A percentile compares a stretch with the other conserved stretches of the same genome.
These are phyloP conservation scores for Diplodia mutila DNA, from an alignment of 2,329 filamentous ascomycete genomes.

Conservation along the genomic window DNA sequence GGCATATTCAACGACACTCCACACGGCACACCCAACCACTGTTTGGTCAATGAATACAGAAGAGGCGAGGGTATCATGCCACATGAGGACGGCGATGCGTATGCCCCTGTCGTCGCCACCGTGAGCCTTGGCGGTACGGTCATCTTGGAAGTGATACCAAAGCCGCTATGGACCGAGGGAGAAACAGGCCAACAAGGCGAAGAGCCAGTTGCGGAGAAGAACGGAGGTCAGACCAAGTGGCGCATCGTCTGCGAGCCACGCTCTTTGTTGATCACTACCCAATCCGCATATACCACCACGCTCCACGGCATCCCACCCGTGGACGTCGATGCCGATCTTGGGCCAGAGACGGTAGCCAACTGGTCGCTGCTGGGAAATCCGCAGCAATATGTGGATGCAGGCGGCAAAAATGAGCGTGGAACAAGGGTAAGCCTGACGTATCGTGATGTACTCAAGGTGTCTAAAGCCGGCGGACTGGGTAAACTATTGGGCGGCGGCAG, in stretches of 20 bases:
- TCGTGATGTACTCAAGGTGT: slow-evolving; percentile 80
- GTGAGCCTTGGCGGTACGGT: slow-evolving; percentile 80
- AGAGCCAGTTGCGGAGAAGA: neutral
- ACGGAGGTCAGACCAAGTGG: neutral
- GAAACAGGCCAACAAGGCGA: slow-evolving; percentile 35
- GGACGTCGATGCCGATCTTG: slow-evolving; percentile 66
- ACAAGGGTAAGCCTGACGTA: slow-evolving; percentile 77
- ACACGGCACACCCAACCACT: slow-evolving; percentile 81
- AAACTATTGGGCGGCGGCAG: slow-evolving; percentile 61
- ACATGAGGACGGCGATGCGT: slow-evolving; percentile 90
- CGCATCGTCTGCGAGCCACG: slow-evolving; percentile 82
- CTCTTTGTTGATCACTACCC: slow-evolving; percentile 74
- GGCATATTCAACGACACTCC: slow-evolving; percentile 62
- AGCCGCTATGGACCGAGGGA: slow-evolving; percentile 47
- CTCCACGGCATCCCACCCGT: slow-evolving; percentile 75
- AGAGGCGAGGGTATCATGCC: slow-evolving; percentile 94
- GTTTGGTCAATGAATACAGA: slow-evolving; percentile 89
- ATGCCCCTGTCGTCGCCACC: slow-evolving; percentile 86
- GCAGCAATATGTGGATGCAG: slow-evolving; percentile 47
- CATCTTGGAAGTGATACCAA: slow-evolving; percentile 72
- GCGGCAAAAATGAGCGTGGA: slow-evolving; percentile 61
- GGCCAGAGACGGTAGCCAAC: slow-evolving; percentile 63
- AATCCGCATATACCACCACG: slow-evolving; percentile 68
- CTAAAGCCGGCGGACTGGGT: slow-evolving; percentile 57
- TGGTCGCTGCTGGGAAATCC: slow-evolving; percentile 67